These are phyloP conservation scores for Plasmodium yoelii DNA, from an alignment of 169 alveolate species.

Conservation along the genomic window DNA sequence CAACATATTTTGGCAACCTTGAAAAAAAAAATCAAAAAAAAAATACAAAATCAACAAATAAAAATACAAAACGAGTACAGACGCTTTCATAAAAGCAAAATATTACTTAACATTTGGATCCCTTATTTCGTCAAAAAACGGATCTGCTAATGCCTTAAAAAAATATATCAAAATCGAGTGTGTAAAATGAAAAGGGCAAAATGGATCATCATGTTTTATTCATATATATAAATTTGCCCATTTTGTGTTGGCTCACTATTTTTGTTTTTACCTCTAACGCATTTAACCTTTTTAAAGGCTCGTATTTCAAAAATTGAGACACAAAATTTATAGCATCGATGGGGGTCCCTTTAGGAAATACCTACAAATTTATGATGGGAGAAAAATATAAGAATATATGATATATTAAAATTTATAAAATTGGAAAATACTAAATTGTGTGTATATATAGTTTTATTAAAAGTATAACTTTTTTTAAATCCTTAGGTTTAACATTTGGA, in stretches of 20 bases:
- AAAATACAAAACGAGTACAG: no score
- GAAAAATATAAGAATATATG: neutral
- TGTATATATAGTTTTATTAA: neutral
- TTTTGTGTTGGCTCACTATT: neutral
- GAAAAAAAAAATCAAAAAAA: no score
- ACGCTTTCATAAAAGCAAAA: neutral
- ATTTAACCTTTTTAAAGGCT: constrained; percentile 88
- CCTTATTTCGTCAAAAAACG: constrained; percentile 95
- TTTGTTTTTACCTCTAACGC: constrained; percentile 85
- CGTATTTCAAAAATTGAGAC: constrained; percentile 87
- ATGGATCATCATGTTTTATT: no score
- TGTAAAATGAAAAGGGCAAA: constrained; percentile 1
- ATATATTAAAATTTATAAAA: neutral
- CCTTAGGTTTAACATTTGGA: constrained; percentile 89
- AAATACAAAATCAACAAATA: no score
- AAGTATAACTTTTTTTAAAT: constrained; percentile 56
- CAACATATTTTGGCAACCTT: constrained; percentile 72
- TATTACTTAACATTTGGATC: constrained; percentile 79
- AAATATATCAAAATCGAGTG: constrained; percentile 11
- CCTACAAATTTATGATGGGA: constrained; percentile 10
- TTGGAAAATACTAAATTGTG: constrained; percentile 22
- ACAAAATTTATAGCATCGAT: constrained; percentile 88
- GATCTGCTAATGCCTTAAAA: constrained; percentile 93
- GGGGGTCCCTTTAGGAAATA: constrained; percentile 86
- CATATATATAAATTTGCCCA: neutral